Percentiles rank a stretch among this genome's conserved stretches.
Conservation (phyloP, 805 yeast genomes). For the Cyberlindnera xylosilytica region DNA sequence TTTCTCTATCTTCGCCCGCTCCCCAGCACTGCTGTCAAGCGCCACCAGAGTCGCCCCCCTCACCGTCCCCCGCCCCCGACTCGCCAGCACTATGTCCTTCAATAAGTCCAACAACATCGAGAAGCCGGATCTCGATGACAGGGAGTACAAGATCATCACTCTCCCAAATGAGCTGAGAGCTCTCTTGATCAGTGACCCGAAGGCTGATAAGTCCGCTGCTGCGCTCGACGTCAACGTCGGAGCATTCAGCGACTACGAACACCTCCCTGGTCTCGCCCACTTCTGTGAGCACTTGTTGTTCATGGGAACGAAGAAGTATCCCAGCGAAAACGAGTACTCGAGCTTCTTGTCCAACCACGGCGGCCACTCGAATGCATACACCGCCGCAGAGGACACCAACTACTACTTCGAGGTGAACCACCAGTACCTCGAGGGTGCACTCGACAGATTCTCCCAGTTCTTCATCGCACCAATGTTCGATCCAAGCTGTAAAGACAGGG, state of each 20-base stretch:
- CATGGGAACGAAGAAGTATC: conserved; percentile 79
- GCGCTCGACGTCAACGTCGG: conserved; percentile 79
- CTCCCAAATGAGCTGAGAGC: conserved; percentile 58
- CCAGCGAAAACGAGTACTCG: conserved; percentile 74
- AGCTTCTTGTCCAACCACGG: conserved; percentile 78
- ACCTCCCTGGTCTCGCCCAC: conserved; percentile 74
- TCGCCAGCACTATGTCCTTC: conserved; percentile 13
- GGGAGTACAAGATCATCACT: conserved; percentile 66
- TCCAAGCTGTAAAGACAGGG: conserved; percentile 79
- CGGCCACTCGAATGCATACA: conserved; percentile 90
- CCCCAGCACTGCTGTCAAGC: too few species aligned
- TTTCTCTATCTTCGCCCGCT: too few species aligned
- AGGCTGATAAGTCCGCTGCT: conserved; percentile 75
- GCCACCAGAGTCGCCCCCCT: too few species aligned
- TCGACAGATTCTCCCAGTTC: conserved; percentile 91
- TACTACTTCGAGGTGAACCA: conserved; percentile 83
- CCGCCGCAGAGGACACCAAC: conserved; percentile 85
- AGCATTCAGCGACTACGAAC: conserved; percentile 63
- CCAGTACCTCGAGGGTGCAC: conserved; percentile 76
- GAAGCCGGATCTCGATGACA: conserved; percentile 59
- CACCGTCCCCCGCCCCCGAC: background rate
- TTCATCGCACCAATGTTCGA: conserved; percentile 81
- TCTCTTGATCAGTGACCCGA: conserved; percentile 62
- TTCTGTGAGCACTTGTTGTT: conserved; percentile 71
- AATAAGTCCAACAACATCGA: conserved; percentile 28